Percentiles rank a stretch among this genome's conserved stretches.
phyloP scores from a whole-genome alignment of 2,329 filamentous ascomycete species.

The Paraphoma chrysanthemicola region DNA sequence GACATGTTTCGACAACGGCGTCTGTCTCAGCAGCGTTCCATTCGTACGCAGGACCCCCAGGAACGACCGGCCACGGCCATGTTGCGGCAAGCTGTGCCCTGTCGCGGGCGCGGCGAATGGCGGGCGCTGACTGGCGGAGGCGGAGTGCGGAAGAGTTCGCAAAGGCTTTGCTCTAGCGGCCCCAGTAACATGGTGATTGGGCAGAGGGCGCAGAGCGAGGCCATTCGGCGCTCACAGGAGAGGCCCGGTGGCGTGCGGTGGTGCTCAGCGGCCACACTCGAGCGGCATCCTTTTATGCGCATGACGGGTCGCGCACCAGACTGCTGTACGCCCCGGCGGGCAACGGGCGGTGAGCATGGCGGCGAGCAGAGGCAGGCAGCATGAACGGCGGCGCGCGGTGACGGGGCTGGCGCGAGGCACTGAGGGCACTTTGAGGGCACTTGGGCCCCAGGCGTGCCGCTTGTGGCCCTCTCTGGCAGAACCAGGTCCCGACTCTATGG shows the following conservation, averaged over 20 bases:
- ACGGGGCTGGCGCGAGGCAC: not conserved
- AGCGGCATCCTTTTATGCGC: slow-evolving; percentile 5
- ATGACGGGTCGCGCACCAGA: not conserved
- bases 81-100: not conserved
- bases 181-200: slow-evolving; percentile 13
- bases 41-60: slow-evolving; percentile 1
- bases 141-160: slow-evolving; percentile 6
- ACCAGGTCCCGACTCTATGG: too few species aligned
- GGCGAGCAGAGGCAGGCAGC: not conserved
- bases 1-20: slow-evolving; percentile 11
- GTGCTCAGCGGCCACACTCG: slow-evolving; percentile 8
- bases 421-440: not conserved
- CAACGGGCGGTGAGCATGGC: not conserved
- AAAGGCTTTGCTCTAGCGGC: slow-evolving; percentile 14
- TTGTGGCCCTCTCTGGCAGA: too few species aligned
- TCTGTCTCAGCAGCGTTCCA: slow-evolving; percentile 6
- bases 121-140: not conserved
- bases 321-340: not conserved
- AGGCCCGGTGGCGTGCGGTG: not conserved
- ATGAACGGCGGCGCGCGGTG: too few species aligned
- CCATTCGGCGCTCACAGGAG: not conserved
- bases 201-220: slow-evolving; percentile 2
- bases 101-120: not conserved
- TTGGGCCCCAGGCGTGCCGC: too few species aligned
- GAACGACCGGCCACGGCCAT: slow-evolving; percentile 1